A percentile compares a stretch with the other conserved stretches of the same genome.
These are phyloP conservation scores for Umbelopsis sp. DNA, from an alignment of 192 early-diverging fungal genomes.

Conservation along the genomic window DNA sequence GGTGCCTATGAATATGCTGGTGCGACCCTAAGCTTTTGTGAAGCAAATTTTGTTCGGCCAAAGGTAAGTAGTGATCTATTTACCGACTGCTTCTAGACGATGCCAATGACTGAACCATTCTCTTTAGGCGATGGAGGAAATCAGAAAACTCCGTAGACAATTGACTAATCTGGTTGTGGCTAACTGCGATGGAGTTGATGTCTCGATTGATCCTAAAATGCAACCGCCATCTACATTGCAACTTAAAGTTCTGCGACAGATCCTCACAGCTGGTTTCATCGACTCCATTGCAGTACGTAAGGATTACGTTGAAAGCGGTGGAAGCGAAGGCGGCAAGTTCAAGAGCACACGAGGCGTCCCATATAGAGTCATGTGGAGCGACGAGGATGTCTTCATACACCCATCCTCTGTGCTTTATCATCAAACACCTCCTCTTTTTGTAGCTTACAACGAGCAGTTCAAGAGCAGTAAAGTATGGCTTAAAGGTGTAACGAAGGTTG, in stretches of 20 bases:
- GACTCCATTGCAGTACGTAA: slow-evolving; percentile 90
- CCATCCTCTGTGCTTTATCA: slow-evolving; percentile 67
- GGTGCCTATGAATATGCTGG: slow-evolving; percentile 85
- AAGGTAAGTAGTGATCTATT: slow-evolving; percentile 59
- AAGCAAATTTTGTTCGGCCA: slow-evolving; percentile 79
- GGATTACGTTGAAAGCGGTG: slow-evolving; percentile 69
- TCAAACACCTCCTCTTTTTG: slow-evolving; percentile 63
- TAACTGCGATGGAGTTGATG: slow-evolving; percentile 58
- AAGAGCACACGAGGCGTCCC: slow-evolving; percentile 41
- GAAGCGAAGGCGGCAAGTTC: slow-evolving; percentile 34
- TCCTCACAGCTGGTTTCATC: slow-evolving; percentile 85
- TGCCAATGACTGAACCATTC: slow-evolving; percentile 32
- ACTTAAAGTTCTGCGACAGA: slow-evolving; percentile 78
- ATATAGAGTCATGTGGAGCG: slow-evolving; percentile 74
- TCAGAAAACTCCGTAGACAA: slow-evolving; percentile 74
- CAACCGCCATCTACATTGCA: slow-evolving; percentile 68
- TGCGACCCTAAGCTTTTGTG: slow-evolving; percentile 70
- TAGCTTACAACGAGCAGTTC: slow-evolving; percentile 74
- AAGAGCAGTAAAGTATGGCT: slow-evolving; percentile 53
- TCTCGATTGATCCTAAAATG: slow-evolving; percentile 68
- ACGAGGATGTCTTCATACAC: slow-evolving; percentile 77
- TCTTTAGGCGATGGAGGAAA: slow-evolving; percentile 72
- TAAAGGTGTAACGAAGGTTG: slow-evolving; percentile 66
- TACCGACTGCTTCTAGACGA: slow-evolving; percentile 41
- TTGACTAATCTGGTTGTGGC: slow-evolving; percentile 71